Evolutionary conservation across 177 flowering plant species (phyloP), one percentile per base, ranked within the genome.

Genomic region (Telopea speciosissima): DNA sequence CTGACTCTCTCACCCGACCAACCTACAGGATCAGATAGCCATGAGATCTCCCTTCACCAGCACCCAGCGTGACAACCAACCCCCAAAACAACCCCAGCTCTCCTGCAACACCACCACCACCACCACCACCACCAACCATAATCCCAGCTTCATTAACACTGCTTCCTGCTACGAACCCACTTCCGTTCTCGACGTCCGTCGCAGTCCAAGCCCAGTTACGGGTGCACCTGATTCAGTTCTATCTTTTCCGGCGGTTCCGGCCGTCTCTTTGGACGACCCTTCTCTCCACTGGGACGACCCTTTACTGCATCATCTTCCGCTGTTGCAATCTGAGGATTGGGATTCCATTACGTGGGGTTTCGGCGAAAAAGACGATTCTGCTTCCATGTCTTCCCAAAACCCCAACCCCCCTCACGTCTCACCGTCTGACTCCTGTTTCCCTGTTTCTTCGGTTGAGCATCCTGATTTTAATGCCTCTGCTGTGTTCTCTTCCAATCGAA

Each of bases 111-210:
- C 61, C 9, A 66, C 76, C 70, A 13, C 66, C 13, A 68, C 61
- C 9, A 66, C 76, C 70, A 13, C 66, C 13, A 68, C 61, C 9
- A 66, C 76, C 70, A 13, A 63, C 70, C 64, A 67, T 3, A 76
- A 62, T 45, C 36, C 76, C 44, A 31, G 67, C 26, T 11, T 44
- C 52, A 68, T 61, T 56, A 24, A 59, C 65, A 63, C 65, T 36
- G 68, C 52, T 52, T 26, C 72, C 6, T 65, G 80, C 73, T 85
- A 88, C 86, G 96, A 90, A 62, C 96, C 96, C 66, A 90, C 90
- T 52, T 89, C 93, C 12, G 93, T 89, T 25, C 90, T 90, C 11
- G 94, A 92, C 44, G 82, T 90, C 63, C 86, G 87, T 21, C 81
- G 88, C 9, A 90, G 95, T 70, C 88, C 91, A 0, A 86, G 91